Conservation (phyloP, 352 stramenopile species). For the Discostella stelligera region DNA sequence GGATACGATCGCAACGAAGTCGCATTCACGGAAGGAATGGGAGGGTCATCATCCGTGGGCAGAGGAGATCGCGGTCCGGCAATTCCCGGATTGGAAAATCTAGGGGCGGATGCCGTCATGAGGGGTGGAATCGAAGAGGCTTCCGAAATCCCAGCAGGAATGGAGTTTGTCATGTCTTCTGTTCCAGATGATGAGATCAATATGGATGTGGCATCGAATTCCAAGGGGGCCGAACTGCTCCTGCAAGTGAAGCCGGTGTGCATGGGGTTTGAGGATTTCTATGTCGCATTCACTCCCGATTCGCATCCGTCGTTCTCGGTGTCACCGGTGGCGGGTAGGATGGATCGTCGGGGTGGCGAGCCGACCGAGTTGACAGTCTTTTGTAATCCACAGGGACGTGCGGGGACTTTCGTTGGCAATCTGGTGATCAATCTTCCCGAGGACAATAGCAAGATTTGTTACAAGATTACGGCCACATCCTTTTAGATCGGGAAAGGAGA, state of each 20-base stretch:
- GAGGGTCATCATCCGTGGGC: slow-evolving; percentile 37
- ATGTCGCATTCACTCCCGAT: slow-evolving; percentile 62
- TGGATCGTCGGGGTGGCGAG: slow-evolving; percentile 79
- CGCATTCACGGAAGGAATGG: slow-evolving; percentile 67
- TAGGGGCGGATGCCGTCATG: slow-evolving; percentile 65
- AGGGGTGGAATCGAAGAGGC: slow-evolving; percentile 63
- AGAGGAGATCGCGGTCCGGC: slow-evolving; percentile 50
- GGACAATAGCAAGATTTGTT: slow-evolving; percentile 80
- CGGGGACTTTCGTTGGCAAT: slow-evolving; percentile 64
- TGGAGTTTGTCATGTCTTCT: slow-evolving; percentile 75
- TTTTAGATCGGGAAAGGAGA: slow-evolving; percentile 42
- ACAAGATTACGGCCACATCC: slow-evolving; percentile 68
- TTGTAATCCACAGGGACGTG: slow-evolving; percentile 63
- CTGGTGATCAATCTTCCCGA: slow-evolving; percentile 81
- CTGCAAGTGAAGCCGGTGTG: slow-evolving; percentile 60
- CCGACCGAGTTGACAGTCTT: slow-evolving; percentile 60
- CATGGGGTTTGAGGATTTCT: slow-evolving; percentile 84
- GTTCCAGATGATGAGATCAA: slow-evolving; percentile 62
- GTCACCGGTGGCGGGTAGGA: slow-evolving; percentile 60
- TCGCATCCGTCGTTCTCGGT: slow-evolving; percentile 76
- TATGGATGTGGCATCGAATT: slow-evolving; percentile 66
- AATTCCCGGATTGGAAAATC: slow-evolving; percentile 74
- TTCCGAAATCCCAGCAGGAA: slow-evolving; percentile 68
- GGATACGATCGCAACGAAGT: slow-evolving; percentile 68
- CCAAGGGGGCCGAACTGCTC: slow-evolving; percentile 38